Evolutionary conservation across 768 basidiomycete genomes (phyloP), one percentile per base, ranked within the genome.

Genomic region (Tulasnella sp.): DNA sequence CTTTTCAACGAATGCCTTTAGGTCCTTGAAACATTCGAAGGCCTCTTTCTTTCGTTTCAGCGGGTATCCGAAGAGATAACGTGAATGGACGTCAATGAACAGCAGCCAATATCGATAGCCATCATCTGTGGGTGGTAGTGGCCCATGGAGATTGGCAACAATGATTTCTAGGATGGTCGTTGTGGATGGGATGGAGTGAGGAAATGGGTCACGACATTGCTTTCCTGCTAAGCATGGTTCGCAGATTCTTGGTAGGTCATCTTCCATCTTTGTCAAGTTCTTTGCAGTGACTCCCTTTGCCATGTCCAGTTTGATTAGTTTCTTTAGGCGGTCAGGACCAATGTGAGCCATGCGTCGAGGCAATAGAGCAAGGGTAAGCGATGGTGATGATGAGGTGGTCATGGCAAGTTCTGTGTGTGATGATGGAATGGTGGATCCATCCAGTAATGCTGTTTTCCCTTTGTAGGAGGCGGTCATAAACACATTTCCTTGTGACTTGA

Each of bases 91-190:
- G 70, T 80, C 80, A 29, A 71, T 61, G 57, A 80, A 73, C 6
- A 70, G 75, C 1, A 80, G 20, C 73, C 48, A 80, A 75, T 80
- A 80, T 16, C 51, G 10, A 35, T 23, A 75, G 9, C 78, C 78
- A 20, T 73, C 67, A 42, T 46, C 35, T 10, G 48, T 77, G 61
- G 40, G 29, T 2, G 39, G 20, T 16, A 78, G 16, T 18, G 79
- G 80, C 2, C 80, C 79, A 35, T 35, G 35, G 5, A 35, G 35
- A 35, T 35, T 5, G 35, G 35, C 35, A 2, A 35, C 35, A 5
- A 48, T 77, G 75, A 57, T 37, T 57, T 72, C 80, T 11, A 80
- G 61, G 37, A 39, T 20, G 10, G 20, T 13, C n/a, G 76, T 39
- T 7, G 46, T 11, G 11, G 26, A 35, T n/a, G n/a, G n/a, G 29